These are phyloP conservation scores for Sextonia rubra DNA, from an alignment of 164 flowering plant species.

Conservation along the genomic window DNA sequence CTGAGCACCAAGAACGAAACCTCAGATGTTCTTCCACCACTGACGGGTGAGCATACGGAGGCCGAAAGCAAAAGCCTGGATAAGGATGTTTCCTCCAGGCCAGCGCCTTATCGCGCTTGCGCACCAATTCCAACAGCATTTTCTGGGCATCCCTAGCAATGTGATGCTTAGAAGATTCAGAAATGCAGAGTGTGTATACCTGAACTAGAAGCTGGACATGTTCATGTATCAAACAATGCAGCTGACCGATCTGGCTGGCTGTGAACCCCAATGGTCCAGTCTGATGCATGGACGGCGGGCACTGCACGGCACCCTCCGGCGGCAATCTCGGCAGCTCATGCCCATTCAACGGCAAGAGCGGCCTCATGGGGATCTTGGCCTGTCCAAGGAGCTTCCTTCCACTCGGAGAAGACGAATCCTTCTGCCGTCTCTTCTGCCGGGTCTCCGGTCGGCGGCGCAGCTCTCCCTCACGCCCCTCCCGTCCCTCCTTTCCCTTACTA, in stretches of 20 bases:
- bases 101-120: constrained; percentile 51
- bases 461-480: constrained; percentile 17
- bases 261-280: constrained; percentile 48
- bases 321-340: constrained; percentile 6
- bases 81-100: constrained; percentile 44
- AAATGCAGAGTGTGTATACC: constrained; percentile 66
- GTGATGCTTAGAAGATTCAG: constrained; percentile 62
- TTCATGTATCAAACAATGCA: constrained; percentile 81
- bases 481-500: constrained; percentile 7
- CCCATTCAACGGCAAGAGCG: constrained; percentile 50
- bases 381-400: constrained; percentile 38
- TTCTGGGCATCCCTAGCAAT: constrained; percentile 55
- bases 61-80: constrained; percentile 52
- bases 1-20: neutral
- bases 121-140: constrained; percentile 57
- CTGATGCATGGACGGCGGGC: constrained; percentile 23
- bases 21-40: constrained; percentile 30
- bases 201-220: constrained; percentile 94
- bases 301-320: neutral
- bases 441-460: constrained; percentile 59
- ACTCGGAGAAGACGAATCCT: constrained; percentile 18
- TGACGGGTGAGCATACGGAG: constrained; percentile 51
- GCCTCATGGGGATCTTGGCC: constrained; percentile 61
- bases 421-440: constrained; percentile 63
- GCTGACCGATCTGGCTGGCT: constrained; percentile 77